Evolutionary conservation across 129 eudicot species (phyloP).

Genomic region (Scalesia atractyloides): DNA sequence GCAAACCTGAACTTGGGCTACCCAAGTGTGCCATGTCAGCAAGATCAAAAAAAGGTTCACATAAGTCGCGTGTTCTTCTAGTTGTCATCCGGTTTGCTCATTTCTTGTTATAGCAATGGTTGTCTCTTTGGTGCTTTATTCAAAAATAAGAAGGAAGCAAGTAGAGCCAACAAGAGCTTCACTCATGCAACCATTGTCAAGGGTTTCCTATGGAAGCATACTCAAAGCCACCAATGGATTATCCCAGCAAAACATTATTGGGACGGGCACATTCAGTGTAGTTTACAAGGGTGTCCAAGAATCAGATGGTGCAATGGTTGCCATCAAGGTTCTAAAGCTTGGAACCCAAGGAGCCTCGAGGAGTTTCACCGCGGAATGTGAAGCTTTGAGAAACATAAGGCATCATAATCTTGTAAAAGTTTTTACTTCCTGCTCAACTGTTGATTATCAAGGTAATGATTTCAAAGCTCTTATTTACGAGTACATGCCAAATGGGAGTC

Average conservation of each 20-base stretch:
- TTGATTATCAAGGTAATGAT: constrained; percentile 41
- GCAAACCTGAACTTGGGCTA: constrained; percentile 26
- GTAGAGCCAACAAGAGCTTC: not conserved
- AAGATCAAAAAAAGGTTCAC: constrained; percentile 30
- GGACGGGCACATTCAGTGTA: constrained; percentile 33
- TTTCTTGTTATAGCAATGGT: constrained; percentile 16
- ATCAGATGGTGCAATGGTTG: constrained; percentile 21
- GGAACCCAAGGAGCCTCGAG: constrained; percentile 30
- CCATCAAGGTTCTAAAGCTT: constrained; percentile 41
- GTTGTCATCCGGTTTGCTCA: constrained; percentile 21
- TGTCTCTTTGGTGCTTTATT: constrained; percentile 8
- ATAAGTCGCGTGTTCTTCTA: constrained; percentile 13
- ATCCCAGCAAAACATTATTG: constrained; percentile 32
- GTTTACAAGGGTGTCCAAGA: constrained; percentile 39
- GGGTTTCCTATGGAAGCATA: constrained; percentile 34
- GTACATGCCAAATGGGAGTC: constrained; percentile 43
- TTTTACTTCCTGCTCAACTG: constrained; percentile 36
- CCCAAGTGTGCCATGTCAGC: constrained; percentile 24
- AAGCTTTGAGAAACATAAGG: constrained; percentile 40
- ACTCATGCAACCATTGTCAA: constrained; percentile 7
- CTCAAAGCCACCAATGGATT: constrained; percentile 38
- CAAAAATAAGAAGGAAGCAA: constrained; percentile 15
- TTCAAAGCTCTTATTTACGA: constrained; percentile 44
- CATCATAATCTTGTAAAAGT: constrained; percentile 42
- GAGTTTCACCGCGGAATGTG: constrained; percentile 40